Evolutionary conservation across 306 rosid genomes (phyloP).

Genomic region (Geum urbanum): DNA sequence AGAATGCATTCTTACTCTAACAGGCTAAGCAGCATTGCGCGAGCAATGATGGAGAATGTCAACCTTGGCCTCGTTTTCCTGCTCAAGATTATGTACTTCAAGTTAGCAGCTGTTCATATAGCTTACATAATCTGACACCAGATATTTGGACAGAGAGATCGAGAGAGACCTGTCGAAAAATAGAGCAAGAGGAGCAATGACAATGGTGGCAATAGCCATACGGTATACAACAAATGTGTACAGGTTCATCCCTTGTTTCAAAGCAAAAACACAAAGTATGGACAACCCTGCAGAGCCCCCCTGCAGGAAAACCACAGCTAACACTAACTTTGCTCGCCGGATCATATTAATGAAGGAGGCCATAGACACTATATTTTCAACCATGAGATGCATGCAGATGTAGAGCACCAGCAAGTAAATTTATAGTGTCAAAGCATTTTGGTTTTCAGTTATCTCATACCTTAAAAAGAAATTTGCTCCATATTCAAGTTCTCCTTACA

Average conservation of each 20-base stretch:
- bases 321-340: conserved; percentile 21
- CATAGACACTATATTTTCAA: background rate
- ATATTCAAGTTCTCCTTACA: too few relatives aligned
- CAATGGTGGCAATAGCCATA: conserved; percentile 22
- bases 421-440: background rate
- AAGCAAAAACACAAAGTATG: conserved; percentile 28
- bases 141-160: too few relatives aligned
- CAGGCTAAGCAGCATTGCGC: conserved; percentile 17
- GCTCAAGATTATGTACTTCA: background rate
- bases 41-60: conserved; percentile 18
- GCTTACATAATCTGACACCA: too few relatives aligned
- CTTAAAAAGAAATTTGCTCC: background rate
- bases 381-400: background rate
- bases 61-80: conserved; percentile 17
- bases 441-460: background rate
- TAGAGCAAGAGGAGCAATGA: conserved; percentile 35
- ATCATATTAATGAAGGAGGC: background rate
- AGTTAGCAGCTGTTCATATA: background rate
- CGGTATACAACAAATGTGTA: conserved; percentile 27
- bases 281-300: conserved; percentile 29
- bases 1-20: conserved; percentile 25
- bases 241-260: conserved; percentile 37
- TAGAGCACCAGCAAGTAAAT: background rate
- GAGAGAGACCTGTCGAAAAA: conserved; percentile 29
- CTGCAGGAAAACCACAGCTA: conserved; percentile 25